These are phyloP conservation scores for Persicaria maculosa DNA, from an alignment of 148 eudicot species.

Conservation along the genomic window DNA sequence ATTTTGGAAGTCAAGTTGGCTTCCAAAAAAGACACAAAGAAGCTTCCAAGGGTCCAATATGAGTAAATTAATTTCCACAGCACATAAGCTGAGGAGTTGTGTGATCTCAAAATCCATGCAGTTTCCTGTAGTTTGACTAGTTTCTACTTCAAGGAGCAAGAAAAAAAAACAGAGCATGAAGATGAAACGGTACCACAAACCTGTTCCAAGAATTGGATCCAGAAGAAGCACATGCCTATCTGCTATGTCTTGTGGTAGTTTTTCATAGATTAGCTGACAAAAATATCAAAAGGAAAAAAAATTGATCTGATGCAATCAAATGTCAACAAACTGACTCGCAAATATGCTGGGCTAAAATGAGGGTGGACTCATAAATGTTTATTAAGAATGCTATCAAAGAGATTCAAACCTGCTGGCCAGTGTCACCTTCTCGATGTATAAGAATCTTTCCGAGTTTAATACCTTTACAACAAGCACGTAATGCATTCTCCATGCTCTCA, in stretches of 20 bases:
- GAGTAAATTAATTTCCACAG: too few species aligned
- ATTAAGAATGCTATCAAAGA: neutral
- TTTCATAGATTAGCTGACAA: slow-evolving; percentile 83
- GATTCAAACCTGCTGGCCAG: slow-evolving; percentile 69
- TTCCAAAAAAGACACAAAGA: neutral
- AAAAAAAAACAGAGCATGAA: neutral
- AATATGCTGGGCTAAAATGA: neutral
- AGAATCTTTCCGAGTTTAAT: slow-evolving; percentile 94
- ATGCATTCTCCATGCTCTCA: slow-evolving; percentile 98
- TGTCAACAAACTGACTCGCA: neutral
- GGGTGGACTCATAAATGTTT: too few species aligned
- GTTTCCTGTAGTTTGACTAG: too few species aligned
- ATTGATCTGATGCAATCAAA: neutral
- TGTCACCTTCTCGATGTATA: slow-evolving; percentile 96
- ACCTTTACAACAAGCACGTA: slow-evolving; percentile 97
- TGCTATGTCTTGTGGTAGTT: slow-evolving; percentile 81
- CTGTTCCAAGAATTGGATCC: slow-evolving; percentile 97
- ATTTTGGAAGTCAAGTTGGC: neutral
- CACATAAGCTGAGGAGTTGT: too few species aligned
- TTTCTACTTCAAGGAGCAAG: neutral
- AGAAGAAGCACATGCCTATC: slow-evolving; percentile 82
- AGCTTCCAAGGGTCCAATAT: neutral
- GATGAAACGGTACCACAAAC: slow-evolving; percentile 24
- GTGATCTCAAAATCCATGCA: too few species aligned
- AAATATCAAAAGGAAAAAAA: neutral